Evolutionary conservation across 2,329 filamentous ascomycete species (phyloP).

Genomic region (Epicoccum sorghinum): DNA sequence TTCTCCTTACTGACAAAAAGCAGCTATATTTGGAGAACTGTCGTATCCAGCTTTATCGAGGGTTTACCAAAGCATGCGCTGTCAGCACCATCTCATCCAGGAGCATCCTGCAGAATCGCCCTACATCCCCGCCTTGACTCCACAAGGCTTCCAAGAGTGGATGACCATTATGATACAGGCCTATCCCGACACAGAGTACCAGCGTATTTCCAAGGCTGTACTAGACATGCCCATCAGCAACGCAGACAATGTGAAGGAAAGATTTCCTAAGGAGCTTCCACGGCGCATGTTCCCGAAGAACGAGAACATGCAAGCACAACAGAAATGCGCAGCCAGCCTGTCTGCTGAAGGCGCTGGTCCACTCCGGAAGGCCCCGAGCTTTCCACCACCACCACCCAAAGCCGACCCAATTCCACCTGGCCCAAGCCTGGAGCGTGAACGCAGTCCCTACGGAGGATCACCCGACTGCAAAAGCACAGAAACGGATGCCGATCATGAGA

Average conservation of each 20-base stretch:
- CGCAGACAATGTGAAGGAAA: slow-evolving; percentile 67
- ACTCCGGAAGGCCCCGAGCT: slow-evolving; percentile 42
- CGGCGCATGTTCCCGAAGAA: slow-evolving; percentile 71
- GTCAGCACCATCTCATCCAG: slow-evolving; percentile 58
- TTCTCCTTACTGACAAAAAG: not conserved
- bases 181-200: slow-evolving; percentile 76
- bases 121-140: slow-evolving; percentile 54
- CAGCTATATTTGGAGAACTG: slow-evolving; percentile 53
- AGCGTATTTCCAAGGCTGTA: slow-evolving; percentile 71
- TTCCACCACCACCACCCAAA: slow-evolving; percentile 45
- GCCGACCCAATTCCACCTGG: slow-evolving; percentile 2
- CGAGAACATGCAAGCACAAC: slow-evolving; percentile 63
- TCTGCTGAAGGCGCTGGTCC: slow-evolving; percentile 53
- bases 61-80: slow-evolving; percentile 56
- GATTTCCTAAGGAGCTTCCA: slow-evolving; percentile 80
- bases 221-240: slow-evolving; percentile 73
- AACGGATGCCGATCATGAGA: slow-evolving; percentile 39
- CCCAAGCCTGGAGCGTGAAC: slow-evolving; percentile 42
- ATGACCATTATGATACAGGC: slow-evolving; percentile 74
- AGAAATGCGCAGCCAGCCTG: slow-evolving; percentile 66
- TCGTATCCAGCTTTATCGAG: slow-evolving; percentile 49
- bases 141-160: slow-evolving; percentile 62
- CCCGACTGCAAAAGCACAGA: slow-evolving; percentile 39
- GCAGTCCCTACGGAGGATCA: slow-evolving; percentile 41
- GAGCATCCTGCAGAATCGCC: slow-evolving; percentile 50